Base-by-base conservation (phyloP, 306 rosid genomes). In the Quercus agrifolia region DNA sequence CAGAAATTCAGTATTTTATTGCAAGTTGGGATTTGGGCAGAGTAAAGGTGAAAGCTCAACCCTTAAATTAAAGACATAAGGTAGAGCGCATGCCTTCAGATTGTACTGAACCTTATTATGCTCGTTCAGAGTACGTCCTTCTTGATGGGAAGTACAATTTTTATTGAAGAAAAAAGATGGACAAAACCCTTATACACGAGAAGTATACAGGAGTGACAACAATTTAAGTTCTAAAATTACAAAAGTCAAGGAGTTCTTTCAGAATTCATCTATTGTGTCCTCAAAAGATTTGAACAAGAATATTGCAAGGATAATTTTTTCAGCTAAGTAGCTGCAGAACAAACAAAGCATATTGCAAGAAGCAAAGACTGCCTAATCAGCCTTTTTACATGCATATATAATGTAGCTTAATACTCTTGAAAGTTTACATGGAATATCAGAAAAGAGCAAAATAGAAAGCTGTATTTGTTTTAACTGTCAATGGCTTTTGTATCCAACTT, bases 401-500 rank as follows among this genome's bases (percentile, higher is more conserved):
- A 33, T 33, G 2, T 38, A 27, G 70, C 70, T 63, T 28, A 28
- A 63, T 33, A 31, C 6, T 59, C 66, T 59, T 59, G 2, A 49
- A 28, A 21, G 33, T 59, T 59, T 11, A 23, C 33, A 23, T 23
- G 33, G 30, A 23, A 23, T 23, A 31, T 12, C 11, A 14, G 2
- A 12, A 71, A 20, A 23, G 18, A 21, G 68, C 19, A 56, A 15
- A 31, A 10, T 30, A 30, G 4, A 15, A 35, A 28, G 6, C 25
- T 51, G 14, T 18, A 71, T 35, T 70, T 64, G 52, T 77, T 58
- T 75, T 63, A 82, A 28, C 74, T 3, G 70, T 62, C 81, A 4
- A 78, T 20, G 25, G 28, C 55, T 23, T 81, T 82, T 61, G 2
- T 74, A 52, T 75, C 78, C 84, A 81, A 54, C 85, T 90, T 92